Evolutionary conservation across 306 rosid species (phyloP).

Genomic region (Trichosanthes truncata): DNA sequence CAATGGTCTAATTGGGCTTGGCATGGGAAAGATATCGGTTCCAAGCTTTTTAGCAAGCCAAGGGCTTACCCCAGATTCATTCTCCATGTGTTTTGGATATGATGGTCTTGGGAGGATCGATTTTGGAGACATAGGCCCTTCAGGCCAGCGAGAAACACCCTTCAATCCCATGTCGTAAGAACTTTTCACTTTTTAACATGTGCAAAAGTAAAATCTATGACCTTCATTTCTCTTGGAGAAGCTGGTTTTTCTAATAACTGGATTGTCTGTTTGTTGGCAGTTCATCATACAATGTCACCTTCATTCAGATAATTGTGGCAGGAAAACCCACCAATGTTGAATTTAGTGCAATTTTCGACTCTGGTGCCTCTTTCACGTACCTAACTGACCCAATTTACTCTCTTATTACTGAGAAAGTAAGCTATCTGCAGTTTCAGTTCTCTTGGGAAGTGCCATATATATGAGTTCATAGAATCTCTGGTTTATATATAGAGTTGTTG

Average conservation of each 20-base stretch:
- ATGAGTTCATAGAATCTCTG: not conserved
- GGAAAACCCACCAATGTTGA: constrained; percentile 27
- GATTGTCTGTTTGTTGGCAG: constrained; percentile 33
- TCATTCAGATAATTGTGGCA: constrained; percentile 53
- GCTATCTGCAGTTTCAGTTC: constrained; percentile 13
- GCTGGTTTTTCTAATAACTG: constrained; percentile 16
- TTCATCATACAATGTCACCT: constrained; percentile 53
- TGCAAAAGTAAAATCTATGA: not conserved
- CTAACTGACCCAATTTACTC: constrained; percentile 67
- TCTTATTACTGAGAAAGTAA: constrained; percentile 43
- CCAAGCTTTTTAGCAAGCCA: constrained; percentile 69
- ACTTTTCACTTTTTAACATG: constrained; percentile 10
- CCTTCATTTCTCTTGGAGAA: not conserved
- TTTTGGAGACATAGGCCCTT: constrained; percentile 67
- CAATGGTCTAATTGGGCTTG: constrained; percentile 82
- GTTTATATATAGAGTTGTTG: constrained; percentile 1
- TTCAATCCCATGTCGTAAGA: constrained; percentile 50
- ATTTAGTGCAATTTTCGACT: constrained; percentile 63
- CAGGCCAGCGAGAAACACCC: constrained; percentile 59
- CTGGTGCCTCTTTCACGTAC: constrained; percentile 80
- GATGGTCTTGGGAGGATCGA: constrained; percentile 61
- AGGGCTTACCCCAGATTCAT: constrained; percentile 55
- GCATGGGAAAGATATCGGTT: constrained; percentile 50
- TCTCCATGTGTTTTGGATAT: constrained; percentile 83
- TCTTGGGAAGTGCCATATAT: not conserved